Base-by-base conservation (phyloP, 148 eudicot species). In the Cornus florida region DNA sequence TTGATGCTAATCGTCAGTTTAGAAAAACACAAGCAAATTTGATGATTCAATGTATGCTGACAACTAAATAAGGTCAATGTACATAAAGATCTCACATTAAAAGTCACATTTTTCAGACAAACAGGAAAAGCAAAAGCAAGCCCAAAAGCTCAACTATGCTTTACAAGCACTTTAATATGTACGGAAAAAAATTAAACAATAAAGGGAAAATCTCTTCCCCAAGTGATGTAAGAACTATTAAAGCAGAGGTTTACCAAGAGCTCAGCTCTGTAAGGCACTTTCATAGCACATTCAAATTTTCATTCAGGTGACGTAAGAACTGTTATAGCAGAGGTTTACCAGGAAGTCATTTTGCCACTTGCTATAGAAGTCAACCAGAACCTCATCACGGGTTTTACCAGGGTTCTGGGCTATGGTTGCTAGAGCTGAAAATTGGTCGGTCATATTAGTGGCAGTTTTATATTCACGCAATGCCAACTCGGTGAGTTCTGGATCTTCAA, bases 311-410 rank as follows among this genome's bases (percentile, higher is more conserved):
- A 53, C 0, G 59, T 13, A 53, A 53, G 4, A 53, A 12, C 59
- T 53, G 20, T 19, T 17, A n/a, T 20, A 20, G 22, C 66, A 60
- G 60, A 65, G 62, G 12, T 88, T 75, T 83, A 97, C 99, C 95
- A 92, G 82, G 85, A 69, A 94, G 72, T 94, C 95, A 76, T 94
- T 80, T 84, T 94, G 93, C 99, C 99, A 97, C 88, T 91, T 90
- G 84, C 78, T 78, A 75, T 92, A 97, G 85, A 97, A 97, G 86
- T 97, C 97, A 28, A 93, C 94, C 74, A 97, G 82, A 85, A 88
- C 90, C 43, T 94, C 93, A 48, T 97, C 97, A 38, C 88, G 91
- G 11, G 71, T 71, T 82, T 85, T 78, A 80, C 98, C 97, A 70
- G 99, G 94, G 56, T 84, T 91, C 88, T 97, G 98, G 67, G 89